Percentiles rank a stretch among this genome's conserved stretches.
phyloP scores from a whole-genome alignment of 495 filamentous ascomycete species.

The Mycothermus thermophilus region DNA sequence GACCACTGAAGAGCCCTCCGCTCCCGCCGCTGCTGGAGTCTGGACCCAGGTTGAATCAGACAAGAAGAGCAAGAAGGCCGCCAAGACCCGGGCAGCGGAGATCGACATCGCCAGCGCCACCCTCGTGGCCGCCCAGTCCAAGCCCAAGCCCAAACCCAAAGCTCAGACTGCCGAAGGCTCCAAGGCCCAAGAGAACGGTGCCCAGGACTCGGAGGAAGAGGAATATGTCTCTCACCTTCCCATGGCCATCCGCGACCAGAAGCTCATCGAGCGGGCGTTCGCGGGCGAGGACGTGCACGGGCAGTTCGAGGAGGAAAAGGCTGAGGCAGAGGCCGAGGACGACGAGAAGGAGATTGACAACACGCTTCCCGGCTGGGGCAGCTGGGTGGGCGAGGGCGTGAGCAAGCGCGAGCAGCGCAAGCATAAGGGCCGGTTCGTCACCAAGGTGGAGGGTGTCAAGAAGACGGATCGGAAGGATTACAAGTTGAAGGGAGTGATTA shows the following conservation, averaged over 20 bases:
- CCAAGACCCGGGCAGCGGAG: constrained; percentile 16
- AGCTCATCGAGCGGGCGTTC: constrained; percentile 73
- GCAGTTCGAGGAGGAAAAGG: constrained; percentile 73
- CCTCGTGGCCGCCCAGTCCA: constrained; percentile 15
- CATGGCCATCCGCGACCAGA: constrained; percentile 59
- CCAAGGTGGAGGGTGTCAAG: constrained; percentile 63
- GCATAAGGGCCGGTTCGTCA: constrained; percentile 47
- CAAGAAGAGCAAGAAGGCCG: constrained; percentile 21
- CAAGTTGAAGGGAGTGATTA: constrained; percentile 69
- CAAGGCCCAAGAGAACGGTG: background rate
- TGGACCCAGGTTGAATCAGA: constrained; percentile 22
- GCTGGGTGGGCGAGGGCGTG: constrained; percentile 70
- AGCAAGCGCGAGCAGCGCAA: constrained; percentile 44
- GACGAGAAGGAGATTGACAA: constrained; percentile 75
- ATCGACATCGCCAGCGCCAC: constrained; percentile 29
- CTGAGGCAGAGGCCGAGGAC: constrained; percentile 56
- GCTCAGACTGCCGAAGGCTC: constrained; percentile 1
- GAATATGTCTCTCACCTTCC: constrained; percentile 42
- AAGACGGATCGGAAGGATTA: constrained; percentile 65
- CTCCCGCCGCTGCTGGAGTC: constrained; percentile 16
- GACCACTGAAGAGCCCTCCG: constrained; percentile 3
- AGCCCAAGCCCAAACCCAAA: constrained; percentile 11
- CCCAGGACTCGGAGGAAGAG: constrained; percentile 39
- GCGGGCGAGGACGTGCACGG: constrained; percentile 78
- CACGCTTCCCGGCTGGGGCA: constrained; percentile 85